Evolutionary conservation across 495 filamentous ascomycete genomes (phyloP).

Genomic region (Lentithecium fluviatile): DNA sequence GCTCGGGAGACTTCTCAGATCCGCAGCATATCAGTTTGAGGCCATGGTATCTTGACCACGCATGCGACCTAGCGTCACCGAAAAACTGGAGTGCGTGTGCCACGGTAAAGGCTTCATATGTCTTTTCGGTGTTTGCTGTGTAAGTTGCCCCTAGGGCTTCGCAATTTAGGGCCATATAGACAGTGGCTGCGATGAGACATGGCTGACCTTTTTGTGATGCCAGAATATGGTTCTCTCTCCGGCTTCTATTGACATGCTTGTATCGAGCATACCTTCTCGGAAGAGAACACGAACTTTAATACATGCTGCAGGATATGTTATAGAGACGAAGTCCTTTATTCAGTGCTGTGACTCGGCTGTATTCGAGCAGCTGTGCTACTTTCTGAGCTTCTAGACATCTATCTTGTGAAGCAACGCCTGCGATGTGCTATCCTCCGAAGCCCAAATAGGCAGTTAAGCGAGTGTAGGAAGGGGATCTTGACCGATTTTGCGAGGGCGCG

Average conservation of each 20-base stretch:
- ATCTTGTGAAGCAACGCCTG: no score
- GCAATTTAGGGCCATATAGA: not conserved
- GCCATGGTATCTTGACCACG: constrained; percentile 11
- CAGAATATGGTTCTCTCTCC: constrained; percentile 3
- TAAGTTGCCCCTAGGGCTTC: not conserved
- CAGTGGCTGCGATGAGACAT: not conserved
- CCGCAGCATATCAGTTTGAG: constrained; percentile 3
- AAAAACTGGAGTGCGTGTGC: not conserved
- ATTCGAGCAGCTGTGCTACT: no score
- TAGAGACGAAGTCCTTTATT: no score
- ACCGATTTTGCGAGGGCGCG: no score
- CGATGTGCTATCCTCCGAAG: no score
- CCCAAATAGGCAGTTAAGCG: no score
- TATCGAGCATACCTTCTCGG: constrained; percentile 4
- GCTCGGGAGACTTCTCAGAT: constrained; percentile 9
- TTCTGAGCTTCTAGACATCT: no score
- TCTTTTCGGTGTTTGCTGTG: not conserved
- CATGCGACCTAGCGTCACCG: not conserved
- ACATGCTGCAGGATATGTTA: no score
- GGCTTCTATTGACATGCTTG: constrained; percentile 7
- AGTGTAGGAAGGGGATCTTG: no score
- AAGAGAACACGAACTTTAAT: no score
- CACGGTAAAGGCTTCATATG: not conserved
- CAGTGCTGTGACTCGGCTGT: no score
- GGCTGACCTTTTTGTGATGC: no score